A percentile compares a stretch with the other conserved stretches of the same genome.
phyloP scores from a whole-genome alignment of 2,329 filamentous ascomycete genomes.

The Tolypocladium ovalisporum region DNA sequence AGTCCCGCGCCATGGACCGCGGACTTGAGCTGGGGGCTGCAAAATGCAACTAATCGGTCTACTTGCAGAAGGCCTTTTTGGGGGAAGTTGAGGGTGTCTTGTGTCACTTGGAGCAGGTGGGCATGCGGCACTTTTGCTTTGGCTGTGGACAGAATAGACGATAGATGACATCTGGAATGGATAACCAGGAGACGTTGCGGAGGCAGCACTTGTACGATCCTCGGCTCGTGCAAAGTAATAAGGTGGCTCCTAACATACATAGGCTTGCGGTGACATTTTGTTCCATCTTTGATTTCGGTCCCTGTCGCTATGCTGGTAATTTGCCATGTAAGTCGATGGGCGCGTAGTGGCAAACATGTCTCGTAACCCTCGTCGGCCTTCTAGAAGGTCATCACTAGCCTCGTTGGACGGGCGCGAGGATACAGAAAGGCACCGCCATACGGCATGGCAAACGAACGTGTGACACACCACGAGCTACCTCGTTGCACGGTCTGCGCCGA shows the following conservation, averaged over 20 bases:
- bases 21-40: background rate
- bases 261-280: too few relatives aligned
- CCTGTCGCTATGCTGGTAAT: too few relatives aligned
- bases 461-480: background rate
- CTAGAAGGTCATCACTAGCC: too few relatives aligned
- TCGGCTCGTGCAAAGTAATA: background rate
- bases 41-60: too few relatives aligned
- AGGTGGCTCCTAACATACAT: too few relatives aligned
- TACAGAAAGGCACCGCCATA: background rate
- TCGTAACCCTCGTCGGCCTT: too few relatives aligned
- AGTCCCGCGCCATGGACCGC: background rate
- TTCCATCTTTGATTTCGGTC: too few relatives aligned
- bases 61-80: background rate
- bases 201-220: background rate
- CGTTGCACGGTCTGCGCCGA: background rate
- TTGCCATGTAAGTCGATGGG: too few relatives aligned
- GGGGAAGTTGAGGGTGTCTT: background rate
- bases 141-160: background rate
- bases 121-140: background rate
- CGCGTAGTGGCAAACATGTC: too few relatives aligned
- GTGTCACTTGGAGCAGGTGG: background rate
- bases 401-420: background rate
- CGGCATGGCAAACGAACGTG: background rate
- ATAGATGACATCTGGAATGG: background rate
- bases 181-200: background rate